Evolutionary conservation across 768 basidiomycete genomes (phyloP).

Genomic region (Lepiota brunneoincarnata): DNA sequence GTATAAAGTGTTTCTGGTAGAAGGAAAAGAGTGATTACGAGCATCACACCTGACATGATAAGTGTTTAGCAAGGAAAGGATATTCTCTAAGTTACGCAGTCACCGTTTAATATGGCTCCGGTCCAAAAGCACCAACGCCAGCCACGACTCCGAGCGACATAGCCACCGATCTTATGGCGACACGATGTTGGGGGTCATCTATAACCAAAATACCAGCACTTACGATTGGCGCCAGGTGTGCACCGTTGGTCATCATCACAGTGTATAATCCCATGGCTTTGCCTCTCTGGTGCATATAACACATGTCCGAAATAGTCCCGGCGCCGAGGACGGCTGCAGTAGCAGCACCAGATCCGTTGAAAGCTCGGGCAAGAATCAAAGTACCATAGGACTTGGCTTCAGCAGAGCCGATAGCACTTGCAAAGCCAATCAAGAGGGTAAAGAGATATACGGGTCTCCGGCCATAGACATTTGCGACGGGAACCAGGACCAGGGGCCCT

Average conservation of each 20-base stretch:
- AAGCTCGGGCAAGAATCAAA: conserved; percentile 30
- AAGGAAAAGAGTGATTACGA: conserved; percentile 32
- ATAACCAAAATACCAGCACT: conserved; percentile 9
- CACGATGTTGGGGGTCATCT: background rate
- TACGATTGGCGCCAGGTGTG: conserved; percentile 39
- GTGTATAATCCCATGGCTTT: conserved; percentile 43
- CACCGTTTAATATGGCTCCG: conserved; percentile 38
- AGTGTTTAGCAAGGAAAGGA: background rate
- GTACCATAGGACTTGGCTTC: conserved; percentile 29
- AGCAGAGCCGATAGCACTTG: conserved; percentile 31
- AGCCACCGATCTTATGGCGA: conserved; percentile 29
- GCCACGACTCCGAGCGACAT: conserved; percentile 33
- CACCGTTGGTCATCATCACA: conserved; percentile 38
- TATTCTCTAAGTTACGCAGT: conserved; percentile 1
- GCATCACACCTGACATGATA: conserved; percentile 21
- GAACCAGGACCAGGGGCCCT: conserved; percentile 36
- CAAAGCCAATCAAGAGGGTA: conserved; percentile 32
- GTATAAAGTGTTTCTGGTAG: conserved; percentile 42
- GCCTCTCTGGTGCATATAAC: conserved; percentile 36
- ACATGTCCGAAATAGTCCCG: conserved; percentile 36
- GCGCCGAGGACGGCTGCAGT: conserved; percentile 36
- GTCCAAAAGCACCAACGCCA: conserved; percentile 46
- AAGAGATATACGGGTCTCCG: conserved; percentile 34
- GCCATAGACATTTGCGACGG: conserved; percentile 39
- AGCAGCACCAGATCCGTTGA: conserved; percentile 34